Evolutionary conservation across 2,329 filamentous ascomycete species (phyloP), one percentile per base, ranked within the genome.

Genomic region (Geoglossum cookeanum): DNA sequence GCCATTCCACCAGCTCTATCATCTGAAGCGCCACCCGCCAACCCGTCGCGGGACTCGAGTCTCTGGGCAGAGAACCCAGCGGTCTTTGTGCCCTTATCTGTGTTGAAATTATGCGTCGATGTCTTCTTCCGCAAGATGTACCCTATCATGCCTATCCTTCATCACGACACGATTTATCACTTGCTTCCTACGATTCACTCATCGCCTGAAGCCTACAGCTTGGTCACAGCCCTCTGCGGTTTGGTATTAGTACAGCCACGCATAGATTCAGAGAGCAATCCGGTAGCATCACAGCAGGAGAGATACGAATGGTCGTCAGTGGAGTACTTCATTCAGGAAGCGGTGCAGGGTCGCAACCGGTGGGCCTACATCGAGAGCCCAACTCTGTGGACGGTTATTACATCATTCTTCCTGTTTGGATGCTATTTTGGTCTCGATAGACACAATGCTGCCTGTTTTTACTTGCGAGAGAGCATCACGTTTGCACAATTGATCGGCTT

Each of bases 361-460:
- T 78, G 75, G 61, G 80, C 84, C 59, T 79, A 80, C 60, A 71
- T 78, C 35, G 78, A 79, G 55, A 70, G 70, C 11, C 75, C 80
- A 6, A 78, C 73, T 6, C 67, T 78, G 59, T 79, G 80, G 62
- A 77, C 72, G 49, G 67, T 87, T 11, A 79, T 83, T 59, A 87
- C 84, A n/a, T 88, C 83, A 57, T 88, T 86, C 68, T 89, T 91
- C 67, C 68, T 91, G 30, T 89, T 87, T 63, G 83, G 78, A 42
- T 83, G 82, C 58, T 80, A 84, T 66, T 83, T 84, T 60, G 83
- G 80, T 44, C 71, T 87, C 53, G 84, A 88, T 61, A 75, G 82
- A 66, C 84, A 89, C 66, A 81, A 85, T 61, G 81, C 83, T 67
- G 85, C 85, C 1, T 91, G 86, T 85, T 88, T 82, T 65, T 81